These are phyloP conservation scores for Xerocomus minutiporus DNA, from an alignment of 1,284 basidiomycete species.

Conservation along the genomic window DNA sequence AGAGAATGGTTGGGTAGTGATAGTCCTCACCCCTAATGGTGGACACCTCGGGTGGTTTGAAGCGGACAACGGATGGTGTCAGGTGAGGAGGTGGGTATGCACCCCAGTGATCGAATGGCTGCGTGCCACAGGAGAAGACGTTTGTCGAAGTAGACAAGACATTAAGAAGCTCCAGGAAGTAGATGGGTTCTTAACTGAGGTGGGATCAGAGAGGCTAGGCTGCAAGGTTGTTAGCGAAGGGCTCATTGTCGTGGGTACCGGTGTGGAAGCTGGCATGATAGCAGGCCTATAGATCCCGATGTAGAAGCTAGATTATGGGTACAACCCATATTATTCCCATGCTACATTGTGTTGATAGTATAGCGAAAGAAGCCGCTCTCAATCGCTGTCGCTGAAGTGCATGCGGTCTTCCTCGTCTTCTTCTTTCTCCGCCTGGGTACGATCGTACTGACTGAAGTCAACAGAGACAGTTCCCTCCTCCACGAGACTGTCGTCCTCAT, in stretches of 20 bases:
- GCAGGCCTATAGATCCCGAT: conserved; percentile 36
- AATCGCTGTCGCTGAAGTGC: conserved; percentile 83
- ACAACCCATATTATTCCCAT: conserved; percentile 12
- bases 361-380: conserved; percentile 7
- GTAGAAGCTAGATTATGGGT: conserved; percentile 17
- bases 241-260: conserved; percentile 36
- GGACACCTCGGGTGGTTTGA: conserved; percentile 97
- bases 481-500: conserved; percentile 66
- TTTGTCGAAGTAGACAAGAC: conserved; percentile 37
- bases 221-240: conserved; percentile 39
- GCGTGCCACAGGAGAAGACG: conserved; percentile 51
- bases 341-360: conserved; percentile 3
- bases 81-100: conserved; percentile 63
- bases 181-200: conserved; percentile 58
- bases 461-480: conserved; percentile 85
- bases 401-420: conserved; percentile 60
- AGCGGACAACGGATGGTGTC: conserved; percentile 40
- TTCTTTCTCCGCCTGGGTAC: conserved; percentile 53
- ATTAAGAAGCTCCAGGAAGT: conserved; percentile 39
- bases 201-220: conserved; percentile 37
- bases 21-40: conserved; percentile 74
- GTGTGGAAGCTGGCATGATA: conserved; percentile 38
- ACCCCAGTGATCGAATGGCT: conserved; percentile 76
- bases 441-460: conserved; percentile 83
- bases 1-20: conserved; percentile 61